phyloP scores from a whole-genome alignment of 305 asterid genomes.

The Striga hermonthica region DNA sequence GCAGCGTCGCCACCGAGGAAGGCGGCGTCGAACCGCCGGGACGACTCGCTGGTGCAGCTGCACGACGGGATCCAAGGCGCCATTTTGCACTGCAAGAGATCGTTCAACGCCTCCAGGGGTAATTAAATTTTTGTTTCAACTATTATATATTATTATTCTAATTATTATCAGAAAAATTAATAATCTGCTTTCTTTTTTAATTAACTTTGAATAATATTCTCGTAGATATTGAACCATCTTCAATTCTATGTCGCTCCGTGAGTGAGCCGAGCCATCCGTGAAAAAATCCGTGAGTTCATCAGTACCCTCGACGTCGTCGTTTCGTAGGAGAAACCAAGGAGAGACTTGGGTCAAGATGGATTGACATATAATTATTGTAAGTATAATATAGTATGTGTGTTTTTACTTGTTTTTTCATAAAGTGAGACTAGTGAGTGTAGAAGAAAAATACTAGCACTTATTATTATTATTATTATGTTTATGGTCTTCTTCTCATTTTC shows the following conservation, averaged over 20 bases:
- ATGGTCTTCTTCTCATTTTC: conserved; percentile 20
- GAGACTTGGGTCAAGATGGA: conserved; percentile 13
- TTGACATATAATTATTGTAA: conserved; percentile 20
- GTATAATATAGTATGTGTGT: conserved; percentile 23
- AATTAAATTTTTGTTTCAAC: background rate
- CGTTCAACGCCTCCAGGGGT: conserved; percentile 75
- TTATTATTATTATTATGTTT: conserved; percentile 6
- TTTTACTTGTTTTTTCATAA: conserved; percentile 9
- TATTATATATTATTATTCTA: background rate
- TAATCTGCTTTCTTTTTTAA: background rate
- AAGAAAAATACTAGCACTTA: conserved; percentile 35
- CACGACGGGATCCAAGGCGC: conserved; percentile 90
- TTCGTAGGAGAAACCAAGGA: conserved; percentile 37
- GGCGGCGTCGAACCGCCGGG: conserved; percentile 50
- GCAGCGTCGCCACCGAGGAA: conserved; percentile 33
- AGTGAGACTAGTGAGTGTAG: conserved; percentile 34
- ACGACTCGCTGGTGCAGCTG: conserved; percentile 67
- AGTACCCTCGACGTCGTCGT: background rate
- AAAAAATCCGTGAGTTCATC: conserved; percentile 44
- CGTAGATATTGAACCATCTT: conserved; percentile 50
- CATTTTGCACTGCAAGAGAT: conserved; percentile 81
- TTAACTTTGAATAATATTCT: background rate
- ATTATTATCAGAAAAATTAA: background rate
- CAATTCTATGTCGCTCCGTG: conserved; percentile 53
- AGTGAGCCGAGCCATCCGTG: conserved; percentile 68